Conservation (phyloP, 2,329 filamentous ascomycete species). For the Byssothecium circinans region DNA sequence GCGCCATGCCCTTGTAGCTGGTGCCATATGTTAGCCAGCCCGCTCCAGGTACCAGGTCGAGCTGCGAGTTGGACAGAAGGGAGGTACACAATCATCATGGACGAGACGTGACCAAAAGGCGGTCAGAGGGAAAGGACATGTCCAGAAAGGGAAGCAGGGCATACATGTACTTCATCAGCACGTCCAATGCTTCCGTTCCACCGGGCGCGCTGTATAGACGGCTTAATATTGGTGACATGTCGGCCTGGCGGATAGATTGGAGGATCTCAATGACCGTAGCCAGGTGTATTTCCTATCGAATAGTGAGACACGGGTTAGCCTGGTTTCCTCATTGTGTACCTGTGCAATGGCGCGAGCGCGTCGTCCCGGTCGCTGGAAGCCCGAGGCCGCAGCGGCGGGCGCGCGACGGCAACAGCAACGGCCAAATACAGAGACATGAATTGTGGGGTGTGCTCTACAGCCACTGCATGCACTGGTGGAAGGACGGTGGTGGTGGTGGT, state of each 20-base stretch:
- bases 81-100: slow-evolving; percentile 8
- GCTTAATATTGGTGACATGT: slow-evolving; percentile 88
- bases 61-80: slow-evolving; percentile 6
- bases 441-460: no score
- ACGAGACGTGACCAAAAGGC: slow-evolving; percentile 11
- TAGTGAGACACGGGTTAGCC: slow-evolving; percentile 31
- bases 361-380: slow-evolving; percentile 26
- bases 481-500: slow-evolving; percentile 2
- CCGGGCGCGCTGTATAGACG: slow-evolving; percentile 76
- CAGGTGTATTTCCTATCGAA: slow-evolving; percentile 74
- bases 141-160: slow-evolving; percentile 40
- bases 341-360: slow-evolving; percentile 19
- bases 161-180: slow-evolving; percentile 97
- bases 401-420: slow-evolving; percentile 16
- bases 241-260: slow-evolving; percentile 92
- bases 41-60: slow-evolving; percentile 1
- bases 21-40: slow-evolving; percentile 18
- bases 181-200: slow-evolving; percentile 83
- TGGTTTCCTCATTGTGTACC: slow-evolving; percentile 19
- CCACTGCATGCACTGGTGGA: no score
- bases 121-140: slow-evolving; percentile 6
- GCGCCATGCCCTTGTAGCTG: slow-evolving; percentile 87
- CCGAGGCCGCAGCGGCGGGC: slow-evolving; percentile 25
- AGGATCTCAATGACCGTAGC: slow-evolving; percentile 89
- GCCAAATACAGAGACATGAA: slow-evolving; percentile 26